Conservation (phyloP, 768 basidiomycete species). For the Hortiboletus flavorubellus region DNA sequence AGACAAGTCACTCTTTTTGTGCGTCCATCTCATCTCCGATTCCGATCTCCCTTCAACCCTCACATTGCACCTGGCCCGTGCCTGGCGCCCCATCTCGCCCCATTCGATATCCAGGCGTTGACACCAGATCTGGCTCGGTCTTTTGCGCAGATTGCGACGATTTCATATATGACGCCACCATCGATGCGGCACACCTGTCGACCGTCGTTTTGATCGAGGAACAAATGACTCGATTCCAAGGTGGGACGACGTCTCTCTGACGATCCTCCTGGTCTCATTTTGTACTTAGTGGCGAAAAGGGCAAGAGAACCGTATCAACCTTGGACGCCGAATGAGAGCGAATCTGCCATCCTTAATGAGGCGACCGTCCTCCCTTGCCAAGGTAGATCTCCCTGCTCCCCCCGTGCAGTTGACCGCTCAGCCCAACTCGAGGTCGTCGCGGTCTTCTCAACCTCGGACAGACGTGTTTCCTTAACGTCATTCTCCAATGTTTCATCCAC, state of each 20-base stretch:
- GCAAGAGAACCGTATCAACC: constrained; percentile 45
- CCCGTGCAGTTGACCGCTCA: background rate
- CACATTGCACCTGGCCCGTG: background rate
- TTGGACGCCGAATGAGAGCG: constrained; percentile 46
- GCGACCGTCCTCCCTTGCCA: constrained; percentile 64
- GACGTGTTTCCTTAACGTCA: constrained; percentile 92
- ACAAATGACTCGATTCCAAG: constrained; percentile 55
- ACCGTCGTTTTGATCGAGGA: constrained; percentile 57
- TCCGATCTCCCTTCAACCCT: background rate
- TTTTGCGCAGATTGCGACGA: constrained; percentile 76
- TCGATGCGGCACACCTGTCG: constrained; percentile 46
- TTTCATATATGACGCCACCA: constrained; percentile 57
- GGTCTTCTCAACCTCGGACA: constrained; percentile 87
- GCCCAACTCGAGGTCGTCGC: constrained; percentile 54
- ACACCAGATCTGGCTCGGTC: constrained; percentile 68
- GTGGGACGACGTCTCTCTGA: background rate
- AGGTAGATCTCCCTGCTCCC: constrained; percentile 38
- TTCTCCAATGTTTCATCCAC: constrained; percentile 84
- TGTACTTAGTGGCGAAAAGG: constrained; percentile 35
- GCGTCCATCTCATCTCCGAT: constrained; percentile 28
- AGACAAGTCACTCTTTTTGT: constrained; percentile 65
- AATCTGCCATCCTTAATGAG: constrained; percentile 45
- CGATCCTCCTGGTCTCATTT: background rate
- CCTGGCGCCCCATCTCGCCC: background rate
- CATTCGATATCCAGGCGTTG: constrained; percentile 52